Base-by-base conservation (phyloP, 108 stramenopile genomes). In the Nannochloropsis gaditana region DNA sequence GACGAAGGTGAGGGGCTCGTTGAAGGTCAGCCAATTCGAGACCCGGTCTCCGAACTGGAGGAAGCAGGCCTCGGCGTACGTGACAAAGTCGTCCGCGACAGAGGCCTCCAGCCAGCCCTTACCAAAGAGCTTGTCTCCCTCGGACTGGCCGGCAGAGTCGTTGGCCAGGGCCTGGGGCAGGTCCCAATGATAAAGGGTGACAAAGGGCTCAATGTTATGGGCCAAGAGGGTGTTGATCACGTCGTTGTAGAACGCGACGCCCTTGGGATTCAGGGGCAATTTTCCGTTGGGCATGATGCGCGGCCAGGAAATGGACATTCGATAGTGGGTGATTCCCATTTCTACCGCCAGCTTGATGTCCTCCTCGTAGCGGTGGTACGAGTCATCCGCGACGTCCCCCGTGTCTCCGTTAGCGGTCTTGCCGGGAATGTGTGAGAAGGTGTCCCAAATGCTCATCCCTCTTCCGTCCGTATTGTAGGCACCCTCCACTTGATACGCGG, bases 111-210 rank as follows among this genome's bases (percentile, higher is more conserved):
- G 85, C 79, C 94, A 88, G 93, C 95, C 59, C 59, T 73, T 73
- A 15, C 59, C 59, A 73, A 73, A 73, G 5, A 73, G 59, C 59
- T 73, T 73, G 59, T 73, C 59, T 6, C 59, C 59, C 59, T 73
- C 59, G 5, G 59, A 73, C 19, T 15, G 19, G 2, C 59, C 95
- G 73, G 96, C 96, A 47, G 93, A 92, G 80, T 90, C 86, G 41
- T 94, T 94, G 83, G 96, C 91, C 43, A 98, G 84, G 21, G 84
- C 83, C 84, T 95, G 94, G 9, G 97, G 97, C 21, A 97, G 86
- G 89, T 98, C 97, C 97, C 97, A 98, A 85, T 98, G 97, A 83
- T 94, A 97, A 21, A 98, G 89, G 0, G 96, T 97, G 2, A 95
- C 92, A 82, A 92, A 93, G 31, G 97, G 97, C 44, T 93, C 92